These are phyloP conservation scores for Pythium dissimile DNA, from an alignment of 352 stramenopile species.

Conservation along the genomic window DNA sequence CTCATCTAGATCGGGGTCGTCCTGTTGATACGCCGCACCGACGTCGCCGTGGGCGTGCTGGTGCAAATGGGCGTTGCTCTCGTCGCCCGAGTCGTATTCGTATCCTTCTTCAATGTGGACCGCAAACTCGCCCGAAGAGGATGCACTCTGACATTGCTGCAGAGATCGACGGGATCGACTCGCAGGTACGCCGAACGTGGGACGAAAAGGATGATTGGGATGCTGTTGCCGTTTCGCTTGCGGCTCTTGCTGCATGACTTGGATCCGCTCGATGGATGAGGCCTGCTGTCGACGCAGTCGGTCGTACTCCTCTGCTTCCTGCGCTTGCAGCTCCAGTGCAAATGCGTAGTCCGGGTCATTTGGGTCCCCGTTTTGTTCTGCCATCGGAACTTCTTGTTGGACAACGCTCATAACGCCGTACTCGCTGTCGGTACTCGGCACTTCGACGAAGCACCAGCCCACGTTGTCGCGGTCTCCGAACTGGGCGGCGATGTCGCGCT, in stretches of 20 bases:
- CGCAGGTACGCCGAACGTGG: neutral
- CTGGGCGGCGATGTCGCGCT: conserved; percentile 55
- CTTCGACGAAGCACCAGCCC: conserved; percentile 74
- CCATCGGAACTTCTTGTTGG: conserved; percentile 58
- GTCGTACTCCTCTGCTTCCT: conserved; percentile 74
- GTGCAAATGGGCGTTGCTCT: neutral
- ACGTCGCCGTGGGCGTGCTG: conserved; percentile 4
- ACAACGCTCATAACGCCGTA: conserved; percentile 72
- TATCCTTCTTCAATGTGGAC: conserved; percentile 24
- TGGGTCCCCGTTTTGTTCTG: conserved; percentile 25
- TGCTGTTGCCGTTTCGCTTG: conserved; percentile 9
- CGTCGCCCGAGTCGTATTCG: conserved; percentile 19
- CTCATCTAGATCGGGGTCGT: conserved; percentile 11
- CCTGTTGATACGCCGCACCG: neutral
- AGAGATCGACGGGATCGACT: conserved; percentile 10
- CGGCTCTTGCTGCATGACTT: conserved; percentile 51
- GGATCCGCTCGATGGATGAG: conserved; percentile 62
- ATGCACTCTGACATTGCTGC: conserved; percentile 8
- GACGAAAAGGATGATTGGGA: conserved; percentile 5
- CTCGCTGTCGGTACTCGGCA: conserved; percentile 43
- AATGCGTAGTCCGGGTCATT: conserved; percentile 75
- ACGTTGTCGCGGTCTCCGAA: conserved; percentile 57
- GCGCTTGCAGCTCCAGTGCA: conserved; percentile 62
- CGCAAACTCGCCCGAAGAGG: conserved; percentile 11
- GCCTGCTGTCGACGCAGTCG: conserved; percentile 62